A percentile compares a stretch with the other conserved stretches of the same genome.
Evolutionary conservation across 2,329 filamentous ascomycete species (phyloP).

Genomic region (Botryotinia narcissicola): DNA sequence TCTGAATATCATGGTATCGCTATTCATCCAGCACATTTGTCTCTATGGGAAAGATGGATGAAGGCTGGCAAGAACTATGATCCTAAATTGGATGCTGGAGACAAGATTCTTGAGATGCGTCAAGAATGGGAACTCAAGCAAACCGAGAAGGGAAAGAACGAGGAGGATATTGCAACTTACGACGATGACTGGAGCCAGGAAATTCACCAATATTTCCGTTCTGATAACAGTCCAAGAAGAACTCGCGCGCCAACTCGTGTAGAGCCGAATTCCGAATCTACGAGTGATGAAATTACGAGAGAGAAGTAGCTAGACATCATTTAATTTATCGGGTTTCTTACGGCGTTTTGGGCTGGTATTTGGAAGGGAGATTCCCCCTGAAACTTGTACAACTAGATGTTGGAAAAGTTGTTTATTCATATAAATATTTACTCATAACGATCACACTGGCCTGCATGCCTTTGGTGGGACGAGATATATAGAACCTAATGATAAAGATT

Average conservation of each 20-base stretch:
- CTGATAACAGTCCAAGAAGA: slow-evolving; percentile 15
- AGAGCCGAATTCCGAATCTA: background rate
- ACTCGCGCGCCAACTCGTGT: background rate
- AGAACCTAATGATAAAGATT: slow-evolving; percentile 5
- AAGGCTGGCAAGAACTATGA: slow-evolving; percentile 82
- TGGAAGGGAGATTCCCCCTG: background rate
- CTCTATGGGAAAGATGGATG: slow-evolving; percentile 78
- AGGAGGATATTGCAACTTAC: slow-evolving; percentile 23
- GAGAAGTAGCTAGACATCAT: background rate
- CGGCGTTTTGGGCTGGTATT: slow-evolving; percentile 1
- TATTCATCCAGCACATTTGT: slow-evolving; percentile 84
- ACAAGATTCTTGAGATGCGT: slow-evolving; percentile 81
- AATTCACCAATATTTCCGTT: slow-evolving; percentile 31
- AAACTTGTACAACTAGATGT: background rate
- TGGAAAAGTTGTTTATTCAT: background rate
- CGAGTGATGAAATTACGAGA: slow-evolving; percentile 14
- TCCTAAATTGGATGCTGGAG: slow-evolving; percentile 75
- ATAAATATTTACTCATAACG: background rate
- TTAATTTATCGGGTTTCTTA: background rate
- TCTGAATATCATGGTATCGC: slow-evolving; percentile 90
- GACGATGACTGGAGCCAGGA: slow-evolving; percentile 32
- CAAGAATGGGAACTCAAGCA: slow-evolving; percentile 60
- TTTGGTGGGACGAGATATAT: background rate
- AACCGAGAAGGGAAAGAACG: slow-evolving; percentile 39
- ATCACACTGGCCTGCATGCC: background rate